Conservation (phyloP, 805 yeast genomes). For the Sugiyamaella americana region DNA sequence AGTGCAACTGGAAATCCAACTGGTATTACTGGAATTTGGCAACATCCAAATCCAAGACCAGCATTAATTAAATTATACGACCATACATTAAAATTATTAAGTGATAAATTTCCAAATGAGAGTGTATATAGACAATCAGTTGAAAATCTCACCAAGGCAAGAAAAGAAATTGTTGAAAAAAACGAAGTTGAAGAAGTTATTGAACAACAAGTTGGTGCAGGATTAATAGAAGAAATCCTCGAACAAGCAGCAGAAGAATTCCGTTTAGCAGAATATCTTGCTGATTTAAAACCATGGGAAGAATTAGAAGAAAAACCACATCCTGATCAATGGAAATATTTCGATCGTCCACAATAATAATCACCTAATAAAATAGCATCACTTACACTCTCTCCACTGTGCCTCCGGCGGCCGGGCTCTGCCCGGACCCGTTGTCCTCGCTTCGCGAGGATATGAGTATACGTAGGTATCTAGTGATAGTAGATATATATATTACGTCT, state of each 20-base stretch:
- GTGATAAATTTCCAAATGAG: slow-evolving; percentile 57
- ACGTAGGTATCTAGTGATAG: no score
- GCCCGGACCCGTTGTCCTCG: no score
- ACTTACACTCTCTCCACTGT: no score
- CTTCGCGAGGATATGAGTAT: no score
- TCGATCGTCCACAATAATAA: slow-evolving; percentile 47
- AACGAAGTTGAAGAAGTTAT: slow-evolving; percentile 58
- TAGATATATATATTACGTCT: no score
- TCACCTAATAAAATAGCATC: no score
- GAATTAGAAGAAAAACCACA: slow-evolving; percentile 73
- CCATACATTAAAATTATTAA: slow-evolving; percentile 56
- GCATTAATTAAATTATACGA: slow-evolving; percentile 65
- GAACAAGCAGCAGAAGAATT: slow-evolving; percentile 81
- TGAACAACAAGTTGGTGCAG: slow-evolving; percentile 71
- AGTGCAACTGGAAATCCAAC: slow-evolving; percentile 47
- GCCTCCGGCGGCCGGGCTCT: no score
- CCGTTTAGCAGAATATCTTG: slow-evolving; percentile 58
- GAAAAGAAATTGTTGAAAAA: slow-evolving; percentile 59
- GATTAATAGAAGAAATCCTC: slow-evolving; percentile 75
- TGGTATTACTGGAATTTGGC: slow-evolving; percentile 70
- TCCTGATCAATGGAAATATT: slow-evolving; percentile 79
- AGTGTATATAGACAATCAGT: slow-evolving; percentile 74
- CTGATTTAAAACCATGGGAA: slow-evolving; percentile 71
- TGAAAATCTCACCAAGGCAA: slow-evolving; percentile 61
- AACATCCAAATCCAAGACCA: slow-evolving; percentile 81